Percentiles rank a stretch among this genome's conserved stretches.
Conservation (phyloP, 2,329 filamentous ascomycete species). For the Alternaria rosae region DNA sequence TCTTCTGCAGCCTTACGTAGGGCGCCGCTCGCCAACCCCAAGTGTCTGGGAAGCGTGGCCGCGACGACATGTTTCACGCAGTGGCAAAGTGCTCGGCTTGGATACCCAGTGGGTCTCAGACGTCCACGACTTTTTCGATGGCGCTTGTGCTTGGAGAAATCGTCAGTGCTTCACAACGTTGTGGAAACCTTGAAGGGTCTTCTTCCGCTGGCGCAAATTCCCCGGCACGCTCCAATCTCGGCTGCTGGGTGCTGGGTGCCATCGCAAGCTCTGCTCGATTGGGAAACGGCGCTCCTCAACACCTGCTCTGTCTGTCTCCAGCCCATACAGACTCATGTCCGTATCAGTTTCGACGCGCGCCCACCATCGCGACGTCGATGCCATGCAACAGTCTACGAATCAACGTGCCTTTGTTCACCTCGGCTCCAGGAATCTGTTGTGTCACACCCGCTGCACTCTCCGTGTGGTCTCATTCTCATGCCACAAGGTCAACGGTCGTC, state of each 20-base stretch:
- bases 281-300: constrained; percentile 28
- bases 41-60: background rate
- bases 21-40: background rate
- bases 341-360: constrained; percentile 9
- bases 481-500: background rate
- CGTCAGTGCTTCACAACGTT: constrained; percentile 7
- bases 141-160: constrained; percentile 1
- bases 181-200: constrained; percentile 6
- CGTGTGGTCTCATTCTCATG: background rate
- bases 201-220: constrained; percentile 8
- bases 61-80: background rate
- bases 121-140: constrained; percentile 5
- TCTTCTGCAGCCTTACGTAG: constrained; percentile 22
- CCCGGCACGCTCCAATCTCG: constrained; percentile 3
- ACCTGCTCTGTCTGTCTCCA: constrained; percentile 23
- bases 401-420: background rate
- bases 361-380: background rate
- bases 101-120: background rate
- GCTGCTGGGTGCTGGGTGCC: background rate
- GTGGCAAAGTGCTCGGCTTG: constrained; percentile 18
- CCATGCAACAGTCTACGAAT: background rate
- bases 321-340: constrained; percentile 21
- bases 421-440: background rate
- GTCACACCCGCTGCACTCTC: background rate
- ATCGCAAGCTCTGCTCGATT: constrained; percentile 25